Conservation (phyloP, 805 yeast species). For the Wickerhamiella brachini region DNA sequence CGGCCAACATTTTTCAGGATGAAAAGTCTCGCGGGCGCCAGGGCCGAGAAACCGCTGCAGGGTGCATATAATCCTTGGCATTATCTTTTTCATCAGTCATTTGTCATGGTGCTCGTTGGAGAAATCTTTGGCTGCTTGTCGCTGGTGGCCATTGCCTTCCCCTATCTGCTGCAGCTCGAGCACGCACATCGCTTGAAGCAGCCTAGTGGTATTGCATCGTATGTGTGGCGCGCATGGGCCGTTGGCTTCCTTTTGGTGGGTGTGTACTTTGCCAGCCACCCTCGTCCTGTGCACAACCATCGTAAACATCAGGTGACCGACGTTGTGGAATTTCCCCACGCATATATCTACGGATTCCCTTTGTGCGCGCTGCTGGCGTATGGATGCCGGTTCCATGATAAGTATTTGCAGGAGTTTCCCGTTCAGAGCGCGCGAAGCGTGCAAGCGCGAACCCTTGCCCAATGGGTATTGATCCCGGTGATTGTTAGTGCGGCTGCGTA, state of each 20-base stretch:
- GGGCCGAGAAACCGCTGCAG: too few relatives aligned
- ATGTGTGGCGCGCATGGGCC: slow-evolving; percentile 1
- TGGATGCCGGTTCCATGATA: background rate
- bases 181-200: background rate
- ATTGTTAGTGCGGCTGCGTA: background rate
- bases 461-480: background rate
- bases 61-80: background rate
- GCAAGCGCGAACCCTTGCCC: background rate
- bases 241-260: background rate
- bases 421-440: background rate
- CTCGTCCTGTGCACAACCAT: background rate
- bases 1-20: too few relatives aligned
- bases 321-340: background rate
- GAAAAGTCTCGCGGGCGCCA: too few relatives aligned
- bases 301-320: slow-evolving; percentile 3
- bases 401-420: background rate
- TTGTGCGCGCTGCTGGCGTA: background rate
- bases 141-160: background rate
- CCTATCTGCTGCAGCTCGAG: background rate
- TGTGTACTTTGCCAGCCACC: slow-evolving; percentile 1
- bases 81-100: background rate
- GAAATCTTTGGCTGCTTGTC: background rate
- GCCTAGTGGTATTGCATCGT: background rate
- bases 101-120: background rate
- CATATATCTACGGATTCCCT: background rate